phyloP scores from a whole-genome alignment of 2,329 filamentous ascomycete genomes.

The Tolypocladium pustulatum region DNA sequence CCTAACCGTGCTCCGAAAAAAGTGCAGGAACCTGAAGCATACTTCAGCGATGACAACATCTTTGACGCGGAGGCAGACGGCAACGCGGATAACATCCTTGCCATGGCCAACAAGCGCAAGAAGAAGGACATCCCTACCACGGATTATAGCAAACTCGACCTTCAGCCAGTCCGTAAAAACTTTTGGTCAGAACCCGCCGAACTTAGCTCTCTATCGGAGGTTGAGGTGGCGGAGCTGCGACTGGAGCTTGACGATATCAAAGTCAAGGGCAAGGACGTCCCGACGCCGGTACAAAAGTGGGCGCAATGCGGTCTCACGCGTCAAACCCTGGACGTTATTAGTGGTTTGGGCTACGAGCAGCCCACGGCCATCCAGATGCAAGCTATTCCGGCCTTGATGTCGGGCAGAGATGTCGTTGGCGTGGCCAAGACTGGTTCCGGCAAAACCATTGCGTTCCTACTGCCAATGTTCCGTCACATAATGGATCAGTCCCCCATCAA shows the following conservation, averaged over 20 bases:
- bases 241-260: slow-evolving; percentile 93
- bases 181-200: slow-evolving; percentile 92
- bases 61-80: slow-evolving; percentile 37
- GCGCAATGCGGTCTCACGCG: slow-evolving; percentile 86
- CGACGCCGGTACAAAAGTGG: slow-evolving; percentile 93
- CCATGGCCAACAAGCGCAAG: slow-evolving; percentile 58
- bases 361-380: slow-evolving; percentile 94
- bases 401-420: slow-evolving; percentile 87
- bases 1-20: slow-evolving; percentile 32
- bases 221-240: slow-evolving; percentile 71
- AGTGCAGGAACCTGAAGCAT: slow-evolving; percentile 63
- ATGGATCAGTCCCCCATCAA: slow-evolving; percentile 80
- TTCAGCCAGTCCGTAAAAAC: slow-evolving; percentile 80
- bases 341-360: slow-evolving; percentile 70
- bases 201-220: slow-evolving; percentile 70
- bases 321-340: slow-evolving; percentile 78
- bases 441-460: slow-evolving; percentile 89
- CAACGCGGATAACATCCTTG: slow-evolving; percentile 37
- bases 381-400: slow-evolving; percentile 91
- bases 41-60: slow-evolving; percentile 74
- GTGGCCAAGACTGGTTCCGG: slow-evolving; percentile 97
- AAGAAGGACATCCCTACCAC: slow-evolving; percentile 91
- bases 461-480: slow-evolving; percentile 97
- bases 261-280: slow-evolving; percentile 76
- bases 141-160: slow-evolving; percentile 77